These are phyloP conservation scores for Moricandia arvensis DNA, from an alignment of 345 rosid genomes.

Conservation along the genomic window DNA sequence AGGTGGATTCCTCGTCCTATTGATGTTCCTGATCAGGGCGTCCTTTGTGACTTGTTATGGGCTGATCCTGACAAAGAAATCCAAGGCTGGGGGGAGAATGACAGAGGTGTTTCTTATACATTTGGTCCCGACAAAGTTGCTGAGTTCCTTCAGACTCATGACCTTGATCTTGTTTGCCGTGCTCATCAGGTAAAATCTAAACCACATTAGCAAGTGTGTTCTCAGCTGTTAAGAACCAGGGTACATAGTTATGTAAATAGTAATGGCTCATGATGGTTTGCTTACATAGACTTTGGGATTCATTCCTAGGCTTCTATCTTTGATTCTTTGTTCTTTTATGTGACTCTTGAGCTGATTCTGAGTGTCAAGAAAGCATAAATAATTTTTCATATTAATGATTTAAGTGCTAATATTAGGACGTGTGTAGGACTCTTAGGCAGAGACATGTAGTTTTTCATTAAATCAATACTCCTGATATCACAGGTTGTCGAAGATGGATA, in stretches of 20 bases:
- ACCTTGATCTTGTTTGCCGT: constrained; percentile 25
- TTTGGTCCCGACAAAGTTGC: constrained; percentile 68
- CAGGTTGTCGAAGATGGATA: constrained; percentile 25
- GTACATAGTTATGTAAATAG: background rate
- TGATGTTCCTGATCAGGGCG: constrained; percentile 22
- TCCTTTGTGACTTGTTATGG: constrained; percentile 21
- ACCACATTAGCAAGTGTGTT: background rate
- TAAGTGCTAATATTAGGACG: background rate
- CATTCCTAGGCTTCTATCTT: background rate
- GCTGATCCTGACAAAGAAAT: constrained; percentile 21
- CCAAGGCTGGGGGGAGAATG: constrained; percentile 51
- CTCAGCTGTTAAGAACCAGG: background rate
- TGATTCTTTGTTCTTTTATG: background rate
- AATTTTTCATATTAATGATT: background rate
- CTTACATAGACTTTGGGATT: background rate
- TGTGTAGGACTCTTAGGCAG: background rate
- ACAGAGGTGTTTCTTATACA: constrained; percentile 79
- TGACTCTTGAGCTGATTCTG: background rate
- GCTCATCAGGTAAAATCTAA: constrained; percentile 24
- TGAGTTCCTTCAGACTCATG: constrained; percentile 20
- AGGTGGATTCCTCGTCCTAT: constrained; percentile 20
- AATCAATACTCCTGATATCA: background rate
- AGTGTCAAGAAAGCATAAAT: background rate
- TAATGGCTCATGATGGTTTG: too few relatives aligned
- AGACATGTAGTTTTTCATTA: background rate